A percentile compares a stretch with the other conserved stretches of the same genome.
Evolutionary conservation across 306 rosid species (phyloP).

Genomic region (Prunus mume): DNA sequence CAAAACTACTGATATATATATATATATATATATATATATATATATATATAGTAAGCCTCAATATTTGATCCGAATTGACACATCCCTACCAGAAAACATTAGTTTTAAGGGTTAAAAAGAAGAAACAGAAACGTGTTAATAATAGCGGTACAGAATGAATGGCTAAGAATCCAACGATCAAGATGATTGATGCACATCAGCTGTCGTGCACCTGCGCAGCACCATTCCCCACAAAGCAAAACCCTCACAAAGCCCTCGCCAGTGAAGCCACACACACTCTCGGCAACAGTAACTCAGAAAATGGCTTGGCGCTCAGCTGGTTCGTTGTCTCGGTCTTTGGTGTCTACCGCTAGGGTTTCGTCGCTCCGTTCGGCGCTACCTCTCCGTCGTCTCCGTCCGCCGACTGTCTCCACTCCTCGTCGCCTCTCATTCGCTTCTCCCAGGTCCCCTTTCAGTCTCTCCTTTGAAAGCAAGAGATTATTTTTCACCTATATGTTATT

Average conservation of each 20-base stretch:
- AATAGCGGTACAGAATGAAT: background rate
- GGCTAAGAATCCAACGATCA: background rate
- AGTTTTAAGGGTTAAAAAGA: too few species aligned
- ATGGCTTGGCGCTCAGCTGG: constrained; percentile 80
- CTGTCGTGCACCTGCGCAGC: background rate
- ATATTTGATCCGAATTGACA: too few species aligned
- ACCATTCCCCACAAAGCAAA: constrained; percentile 5
- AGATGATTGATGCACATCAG: background rate
- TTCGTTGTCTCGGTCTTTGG: constrained; percentile 65
- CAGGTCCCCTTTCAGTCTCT: constrained; percentile 36
- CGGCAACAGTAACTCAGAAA: constrained; percentile 17
- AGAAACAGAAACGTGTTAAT: too few species aligned
- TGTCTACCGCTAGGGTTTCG: constrained; percentile 63
- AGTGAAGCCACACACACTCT: background rate
- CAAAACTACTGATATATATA: too few species aligned
- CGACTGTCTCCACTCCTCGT: constrained; percentile 62
- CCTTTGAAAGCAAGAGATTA: background rate
- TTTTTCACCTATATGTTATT: background rate
- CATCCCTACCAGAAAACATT: too few species aligned
- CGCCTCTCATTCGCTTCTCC: constrained; percentile 66
- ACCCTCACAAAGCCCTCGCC: constrained; percentile 67
- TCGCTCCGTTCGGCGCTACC: constrained; percentile 57
- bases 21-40: too few species aligned
- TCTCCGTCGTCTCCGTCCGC: constrained; percentile 62
- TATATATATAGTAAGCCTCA: too few species aligned